Evolutionary conservation across 1,284 basidiomycete genomes (phyloP).

Genomic region (Ganoderma resinaceum): DNA sequence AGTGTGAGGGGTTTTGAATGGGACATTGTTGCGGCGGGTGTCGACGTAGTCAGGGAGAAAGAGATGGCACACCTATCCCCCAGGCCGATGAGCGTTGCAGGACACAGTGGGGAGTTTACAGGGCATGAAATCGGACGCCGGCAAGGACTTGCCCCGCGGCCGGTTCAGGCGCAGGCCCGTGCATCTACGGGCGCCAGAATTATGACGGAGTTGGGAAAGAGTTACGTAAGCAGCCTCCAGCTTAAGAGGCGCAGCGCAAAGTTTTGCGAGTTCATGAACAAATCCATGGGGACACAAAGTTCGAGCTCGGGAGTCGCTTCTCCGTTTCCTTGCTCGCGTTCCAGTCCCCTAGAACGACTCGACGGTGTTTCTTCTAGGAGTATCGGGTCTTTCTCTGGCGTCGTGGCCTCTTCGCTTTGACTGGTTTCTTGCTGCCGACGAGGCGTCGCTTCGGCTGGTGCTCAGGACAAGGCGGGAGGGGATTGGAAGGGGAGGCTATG

Average conservation of each 20-base stretch:
- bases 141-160: not conserved
- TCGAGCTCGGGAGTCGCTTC: conserved; percentile 77
- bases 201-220: conserved; percentile 27
- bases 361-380: conserved; percentile 8
- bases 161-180: conserved; percentile 3
- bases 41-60: not conserved
- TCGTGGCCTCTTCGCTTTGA: conserved; percentile 48
- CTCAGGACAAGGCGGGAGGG: conserved; percentile 44
- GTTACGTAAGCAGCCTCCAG: conserved; percentile 29
- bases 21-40: conserved; percentile 43
- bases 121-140: conserved; percentile 8
- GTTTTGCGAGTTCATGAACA: conserved; percentile 52
- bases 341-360: conserved; percentile 80
- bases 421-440: conserved; percentile 50
- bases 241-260: conserved; percentile 24
- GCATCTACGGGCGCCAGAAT: not conserved
- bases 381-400: conserved; percentile 43
- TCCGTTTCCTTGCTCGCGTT: conserved; percentile 89
- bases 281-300: conserved; percentile 85
- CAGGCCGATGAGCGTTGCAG: not conserved
- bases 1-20: conserved; percentile 45
- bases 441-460: conserved; percentile 63
- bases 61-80: not conserved
- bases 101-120: not conserved
- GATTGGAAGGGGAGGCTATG: conserved; percentile 30